Conservation (phyloP, 768 basidiomycete genomes). For the Kwoniella sp. region DNA sequence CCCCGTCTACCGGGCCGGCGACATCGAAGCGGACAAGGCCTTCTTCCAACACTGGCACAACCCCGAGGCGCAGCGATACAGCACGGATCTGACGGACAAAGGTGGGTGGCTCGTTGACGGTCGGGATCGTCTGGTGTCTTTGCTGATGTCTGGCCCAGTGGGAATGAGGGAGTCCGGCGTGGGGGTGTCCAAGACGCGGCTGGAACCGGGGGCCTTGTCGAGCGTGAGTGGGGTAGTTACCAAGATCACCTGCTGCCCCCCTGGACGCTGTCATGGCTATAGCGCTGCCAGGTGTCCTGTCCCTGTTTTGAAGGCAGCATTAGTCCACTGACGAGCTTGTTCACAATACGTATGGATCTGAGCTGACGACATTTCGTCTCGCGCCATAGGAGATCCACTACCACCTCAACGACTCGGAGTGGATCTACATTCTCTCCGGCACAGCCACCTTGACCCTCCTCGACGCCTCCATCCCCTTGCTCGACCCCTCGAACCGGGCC, state of each 20-base stretch:
- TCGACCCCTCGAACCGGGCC: not conserved
- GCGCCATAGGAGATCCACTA: constrained; percentile 19
- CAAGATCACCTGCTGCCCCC: too few species aligned
- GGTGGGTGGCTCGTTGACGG: constrained; percentile 1
- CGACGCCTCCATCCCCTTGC: constrained; percentile 8
- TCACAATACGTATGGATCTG: too few species aligned
- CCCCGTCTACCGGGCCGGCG: not conserved
- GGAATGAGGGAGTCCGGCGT: constrained; percentile 3
- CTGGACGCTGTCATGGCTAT: too few species aligned
- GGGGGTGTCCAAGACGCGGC: not conserved
- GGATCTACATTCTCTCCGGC: constrained; percentile 16
- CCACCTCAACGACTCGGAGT: constrained; percentile 13
- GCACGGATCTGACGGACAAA: constrained; percentile 4
- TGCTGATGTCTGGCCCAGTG: not conserved
- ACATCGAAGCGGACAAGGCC: not conserved
- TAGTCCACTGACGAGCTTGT: too few species aligned
- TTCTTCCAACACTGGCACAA: not conserved
- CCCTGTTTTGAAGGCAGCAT: too few species aligned
- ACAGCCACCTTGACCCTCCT: constrained; percentile 4
- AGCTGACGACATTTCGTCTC: too few species aligned
- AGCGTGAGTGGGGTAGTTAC: constrained; percentile 7
- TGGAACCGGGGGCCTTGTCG: not conserved
- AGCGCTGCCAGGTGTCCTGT: too few species aligned
- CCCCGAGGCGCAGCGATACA: not conserved
- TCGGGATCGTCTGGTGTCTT: not conserved